phyloP scores from a whole-genome alignment of 2,329 filamentous ascomycete genomes.

The Aureobasidium melanogenum region DNA sequence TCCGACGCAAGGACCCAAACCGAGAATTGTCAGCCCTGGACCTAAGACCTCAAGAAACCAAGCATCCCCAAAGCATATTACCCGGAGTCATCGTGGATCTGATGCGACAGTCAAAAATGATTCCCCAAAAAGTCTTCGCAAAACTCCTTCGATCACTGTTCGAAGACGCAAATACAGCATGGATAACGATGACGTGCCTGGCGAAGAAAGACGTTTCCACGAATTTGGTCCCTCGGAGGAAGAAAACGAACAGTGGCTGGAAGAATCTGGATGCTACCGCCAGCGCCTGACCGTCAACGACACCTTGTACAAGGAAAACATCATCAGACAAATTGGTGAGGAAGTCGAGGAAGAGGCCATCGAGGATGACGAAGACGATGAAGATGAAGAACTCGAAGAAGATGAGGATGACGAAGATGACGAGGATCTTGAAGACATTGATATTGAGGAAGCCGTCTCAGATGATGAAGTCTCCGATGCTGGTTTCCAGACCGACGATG shows the following conservation, averaged over 20 bases:
- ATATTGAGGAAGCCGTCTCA: constrained; percentile 37
- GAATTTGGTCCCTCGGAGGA: constrained; percentile 81
- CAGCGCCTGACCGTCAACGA: constrained; percentile 80
- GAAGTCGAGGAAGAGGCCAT: constrained; percentile 87
- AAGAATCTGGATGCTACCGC: constrained; percentile 54
- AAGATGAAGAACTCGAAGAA: constrained; percentile 52
- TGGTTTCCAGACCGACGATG: constrained; percentile 75
- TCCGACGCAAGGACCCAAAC: constrained; percentile 19
- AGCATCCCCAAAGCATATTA: constrained; percentile 23
- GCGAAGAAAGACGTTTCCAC: constrained; percentile 61
- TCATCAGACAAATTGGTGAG: constrained; percentile 73
- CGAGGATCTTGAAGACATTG: constrained; percentile 29
- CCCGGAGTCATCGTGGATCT: constrained; percentile 36
- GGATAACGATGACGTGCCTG: constrained; percentile 37
- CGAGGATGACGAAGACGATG: constrained; percentile 52
- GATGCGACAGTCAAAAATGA: constrained; percentile 42
- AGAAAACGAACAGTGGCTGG: constrained; percentile 87
- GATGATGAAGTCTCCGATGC: constrained; percentile 42
- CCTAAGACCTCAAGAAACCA: constrained; percentile 18
- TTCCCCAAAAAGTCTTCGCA: constrained; percentile 37
- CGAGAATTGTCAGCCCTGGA: constrained; percentile 5
- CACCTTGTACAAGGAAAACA: constrained; percentile 81
- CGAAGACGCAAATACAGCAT: constrained; percentile 28
- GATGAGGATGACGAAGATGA: constrained; percentile 18
- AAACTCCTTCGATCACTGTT: constrained; percentile 23